Percentiles rank a stretch among this genome's conserved stretches.
These are phyloP conservation scores for Neurospora tetrasperma DNA, from an alignment of 495 filamentous ascomycete species.

Conservation along the genomic window DNA sequence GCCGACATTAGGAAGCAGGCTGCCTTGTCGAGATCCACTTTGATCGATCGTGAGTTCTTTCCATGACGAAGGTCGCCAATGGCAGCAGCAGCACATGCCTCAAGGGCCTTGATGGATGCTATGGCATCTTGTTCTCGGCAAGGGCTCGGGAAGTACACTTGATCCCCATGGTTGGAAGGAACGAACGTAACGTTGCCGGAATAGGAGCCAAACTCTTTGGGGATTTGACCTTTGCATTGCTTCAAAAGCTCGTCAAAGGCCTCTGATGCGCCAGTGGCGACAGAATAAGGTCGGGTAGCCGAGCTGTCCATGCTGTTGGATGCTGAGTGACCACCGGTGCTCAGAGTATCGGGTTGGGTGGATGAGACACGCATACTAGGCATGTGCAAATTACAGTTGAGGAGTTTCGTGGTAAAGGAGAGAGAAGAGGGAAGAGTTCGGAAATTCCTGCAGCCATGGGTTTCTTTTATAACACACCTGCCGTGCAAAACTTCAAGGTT, in stretches of 20 bases:
- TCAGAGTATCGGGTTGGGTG: not conserved
- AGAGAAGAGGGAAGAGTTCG: not conserved
- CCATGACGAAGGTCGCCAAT: conserved; percentile 50
- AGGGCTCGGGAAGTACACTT: conserved; percentile 48
- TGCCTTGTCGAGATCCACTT: conserved; percentile 52
- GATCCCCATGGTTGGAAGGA: conserved; percentile 21
- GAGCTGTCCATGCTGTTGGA: not conserved
- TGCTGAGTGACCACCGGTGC: not conserved
- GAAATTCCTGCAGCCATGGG: not conserved
- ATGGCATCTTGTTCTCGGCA: conserved; percentile 61
- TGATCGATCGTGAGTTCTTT: conserved; percentile 29
- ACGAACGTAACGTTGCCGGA: conserved; percentile 20
- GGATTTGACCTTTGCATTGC: conserved; percentile 18
- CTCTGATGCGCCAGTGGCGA: conserved; percentile 17
- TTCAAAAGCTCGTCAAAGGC: conserved; percentile 19
- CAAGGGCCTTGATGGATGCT: conserved; percentile 58
- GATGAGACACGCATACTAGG: not conserved
- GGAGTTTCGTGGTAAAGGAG: not conserved
- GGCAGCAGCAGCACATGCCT: conserved; percentile 55
- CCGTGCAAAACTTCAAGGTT: not conserved
- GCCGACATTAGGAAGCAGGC: conserved; percentile 61
- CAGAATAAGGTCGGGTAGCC: conserved; percentile 11
- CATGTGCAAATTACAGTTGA: not conserved
- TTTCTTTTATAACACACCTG: not conserved
- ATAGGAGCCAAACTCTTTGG: conserved; percentile 20